A percentile compares a stretch with the other conserved stretches of the same genome.
Conservation (phyloP, 2,329 filamentous ascomycete genomes). For the Epichloe uncinata region DNA sequence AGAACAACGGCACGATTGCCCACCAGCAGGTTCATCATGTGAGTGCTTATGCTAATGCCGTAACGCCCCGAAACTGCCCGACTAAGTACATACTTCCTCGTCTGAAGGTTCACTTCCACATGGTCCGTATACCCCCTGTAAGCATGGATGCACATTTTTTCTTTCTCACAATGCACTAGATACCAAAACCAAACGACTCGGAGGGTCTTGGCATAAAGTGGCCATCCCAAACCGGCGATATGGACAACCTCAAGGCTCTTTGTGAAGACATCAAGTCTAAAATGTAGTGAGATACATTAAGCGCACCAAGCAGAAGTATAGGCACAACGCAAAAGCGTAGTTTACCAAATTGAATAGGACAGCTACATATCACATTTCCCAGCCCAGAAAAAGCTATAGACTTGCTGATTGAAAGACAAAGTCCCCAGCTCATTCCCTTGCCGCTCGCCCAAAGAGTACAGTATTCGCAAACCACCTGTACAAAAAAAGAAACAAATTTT, state of each 20-base stretch:
- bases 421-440: no score
- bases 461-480: no score
- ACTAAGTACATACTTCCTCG: background rate
- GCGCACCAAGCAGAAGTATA: background rate
- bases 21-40: constrained; percentile 92
- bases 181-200: constrained; percentile 77
- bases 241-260: constrained; percentile 69
- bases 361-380: no score
- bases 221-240: constrained; percentile 63
- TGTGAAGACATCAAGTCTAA: constrained; percentile 78
- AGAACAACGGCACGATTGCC: constrained; percentile 87
- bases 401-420: no score
- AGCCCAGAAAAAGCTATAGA: no score
- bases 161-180: constrained; percentile 34
- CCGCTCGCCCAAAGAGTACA: no score
- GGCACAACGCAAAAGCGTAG: background rate
- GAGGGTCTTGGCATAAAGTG: constrained; percentile 73
- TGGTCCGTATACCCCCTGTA: constrained; percentile 42
- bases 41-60: constrained; percentile 18
- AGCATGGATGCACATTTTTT: background rate
- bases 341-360: background rate
- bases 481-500: no score
- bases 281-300: constrained; percentile 43
- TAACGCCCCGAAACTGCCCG: no score
- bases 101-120: constrained; percentile 74